A percentile compares a stretch with the other conserved stretches of the same genome.
Conservation (phyloP, 495 filamentous ascomycete genomes). For the Thermochaetoides thermophila region DNA sequence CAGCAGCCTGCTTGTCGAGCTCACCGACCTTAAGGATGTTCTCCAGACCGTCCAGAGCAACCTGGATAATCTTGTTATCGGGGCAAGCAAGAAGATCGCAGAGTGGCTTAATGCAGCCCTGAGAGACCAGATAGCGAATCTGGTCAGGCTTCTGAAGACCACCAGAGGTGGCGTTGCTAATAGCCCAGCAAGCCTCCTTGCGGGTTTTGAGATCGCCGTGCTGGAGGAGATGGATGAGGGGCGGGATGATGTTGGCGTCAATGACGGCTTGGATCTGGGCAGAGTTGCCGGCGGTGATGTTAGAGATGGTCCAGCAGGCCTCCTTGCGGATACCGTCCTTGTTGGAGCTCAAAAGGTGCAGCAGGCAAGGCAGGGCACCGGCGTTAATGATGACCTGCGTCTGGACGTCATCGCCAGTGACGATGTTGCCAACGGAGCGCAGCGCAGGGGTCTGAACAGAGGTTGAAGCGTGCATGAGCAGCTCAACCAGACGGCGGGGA, state of each 20-base stretch:
- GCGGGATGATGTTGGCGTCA: constrained; percentile 91
- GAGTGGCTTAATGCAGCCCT: constrained; percentile 93
- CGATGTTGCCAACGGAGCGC: constrained; percentile 95
- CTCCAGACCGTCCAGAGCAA: constrained; percentile 94
- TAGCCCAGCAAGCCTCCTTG: constrained; percentile 99
- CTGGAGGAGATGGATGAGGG: constrained; percentile 84
- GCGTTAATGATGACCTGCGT: constrained; percentile 99
- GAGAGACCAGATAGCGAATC: constrained; percentile 83
- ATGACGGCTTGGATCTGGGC: constrained; percentile 95
- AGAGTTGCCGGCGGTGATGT: constrained; percentile 96
- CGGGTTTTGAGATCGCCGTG: constrained; percentile 98
- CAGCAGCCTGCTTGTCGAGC: constrained; percentile 83
- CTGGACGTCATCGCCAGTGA: constrained; percentile 96
- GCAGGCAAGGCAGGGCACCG: constrained; percentile 76
- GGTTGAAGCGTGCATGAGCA: constrained; percentile 97
- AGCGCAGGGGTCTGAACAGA: constrained; percentile 97
- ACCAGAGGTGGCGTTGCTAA: constrained; percentile 95
- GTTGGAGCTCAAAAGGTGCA: constrained; percentile 83
- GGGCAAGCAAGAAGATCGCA: constrained; percentile 94
- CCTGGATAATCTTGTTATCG: constrained; percentile 99
- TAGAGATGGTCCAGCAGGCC: constrained; percentile 99
- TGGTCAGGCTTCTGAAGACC: constrained; percentile 98
- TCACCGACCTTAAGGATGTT: constrained; percentile 99
- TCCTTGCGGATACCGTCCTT: constrained; percentile 99
- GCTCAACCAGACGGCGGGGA: constrained; percentile 88